Conservation (phyloP, 2,329 filamentous ascomycete species). For the Pseudonectria buxi region DNA sequence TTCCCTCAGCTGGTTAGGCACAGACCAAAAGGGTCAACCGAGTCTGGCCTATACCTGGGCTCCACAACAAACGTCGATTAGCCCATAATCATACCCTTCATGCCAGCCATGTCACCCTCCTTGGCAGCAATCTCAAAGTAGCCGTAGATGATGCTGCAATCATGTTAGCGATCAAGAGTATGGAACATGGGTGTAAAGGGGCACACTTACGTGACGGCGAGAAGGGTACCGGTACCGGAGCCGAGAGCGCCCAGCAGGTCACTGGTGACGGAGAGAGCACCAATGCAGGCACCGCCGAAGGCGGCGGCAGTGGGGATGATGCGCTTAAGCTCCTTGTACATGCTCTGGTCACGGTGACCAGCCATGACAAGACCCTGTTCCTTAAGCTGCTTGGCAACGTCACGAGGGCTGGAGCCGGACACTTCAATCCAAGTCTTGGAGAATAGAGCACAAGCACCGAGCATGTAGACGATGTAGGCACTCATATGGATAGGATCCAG, state of each 20-base stretch:
- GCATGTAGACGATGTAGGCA: slow-evolving; percentile 96
- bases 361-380: slow-evolving; percentile 99
- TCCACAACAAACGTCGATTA: slow-evolving; percentile 31
- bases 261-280: slow-evolving; percentile 89
- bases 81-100: slow-evolving; percentile 68
- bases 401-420: slow-evolving; percentile 91
- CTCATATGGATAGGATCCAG: slow-evolving; percentile 95
- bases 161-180: slow-evolving; percentile 23
- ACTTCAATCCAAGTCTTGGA: slow-evolving; percentile 99
- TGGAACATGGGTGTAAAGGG: neutral
- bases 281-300: slow-evolving; percentile 98
- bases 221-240: slow-evolving; percentile 92
- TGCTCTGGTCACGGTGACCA: slow-evolving; percentile 98
- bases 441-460: slow-evolving; percentile 94
- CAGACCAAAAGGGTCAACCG: slow-evolving; percentile 16
- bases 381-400: slow-evolving; percentile 99
- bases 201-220: slow-evolving; percentile 90
- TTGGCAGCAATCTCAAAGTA: slow-evolving; percentile 99
- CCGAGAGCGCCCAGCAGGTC: slow-evolving; percentile 94
- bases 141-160: slow-evolving; percentile 87
- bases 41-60: slow-evolving; percentile 12
- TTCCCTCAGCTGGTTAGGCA: slow-evolving; percentile 3
- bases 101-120: slow-evolving; percentile 87
- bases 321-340: slow-evolving; percentile 99
- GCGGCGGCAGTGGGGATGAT: slow-evolving; percentile 97